phyloP scores from a whole-genome alignment of 495 filamentous ascomycete species.

The Xylaria acuta region DNA sequence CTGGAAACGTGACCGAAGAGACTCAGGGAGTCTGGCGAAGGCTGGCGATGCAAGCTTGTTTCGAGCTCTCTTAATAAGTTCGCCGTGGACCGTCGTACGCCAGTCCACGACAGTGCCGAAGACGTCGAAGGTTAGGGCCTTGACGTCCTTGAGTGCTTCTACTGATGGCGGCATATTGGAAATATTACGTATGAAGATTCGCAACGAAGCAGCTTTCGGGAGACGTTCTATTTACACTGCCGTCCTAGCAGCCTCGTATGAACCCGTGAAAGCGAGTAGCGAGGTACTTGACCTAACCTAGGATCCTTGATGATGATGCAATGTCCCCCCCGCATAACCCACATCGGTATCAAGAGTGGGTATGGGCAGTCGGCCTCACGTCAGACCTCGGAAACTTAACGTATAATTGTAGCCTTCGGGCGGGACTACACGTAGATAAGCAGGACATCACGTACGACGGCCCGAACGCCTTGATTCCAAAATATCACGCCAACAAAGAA shows the following conservation, averaged over 20 bases:
- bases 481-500: background rate
- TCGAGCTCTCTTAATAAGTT: constrained; percentile 56
- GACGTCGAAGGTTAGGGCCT: constrained; percentile 63
- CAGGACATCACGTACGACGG: background rate
- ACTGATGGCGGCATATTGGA: constrained; percentile 3
- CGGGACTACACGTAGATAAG: background rate
- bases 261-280: background rate
- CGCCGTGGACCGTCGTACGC: constrained; percentile 64
- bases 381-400: background rate
- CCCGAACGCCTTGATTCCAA: background rate
- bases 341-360: background rate
- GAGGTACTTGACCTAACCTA: background rate
- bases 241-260: background rate
- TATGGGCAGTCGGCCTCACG: background rate
- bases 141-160: constrained; percentile 35
- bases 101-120: constrained; percentile 84
- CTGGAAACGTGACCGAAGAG: constrained; percentile 55
- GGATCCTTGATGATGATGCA: constrained; percentile 5
- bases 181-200: background rate
- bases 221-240: background rate
- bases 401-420: background rate
- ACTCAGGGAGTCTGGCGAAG: constrained; percentile 47
- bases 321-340: background rate
- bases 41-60: constrained; percentile 45
- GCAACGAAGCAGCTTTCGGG: background rate